These are phyloP conservation scores for Phytopythium helicoides DNA, from an alignment of 352 stramenopile genomes.

Conservation along the genomic window DNA sequence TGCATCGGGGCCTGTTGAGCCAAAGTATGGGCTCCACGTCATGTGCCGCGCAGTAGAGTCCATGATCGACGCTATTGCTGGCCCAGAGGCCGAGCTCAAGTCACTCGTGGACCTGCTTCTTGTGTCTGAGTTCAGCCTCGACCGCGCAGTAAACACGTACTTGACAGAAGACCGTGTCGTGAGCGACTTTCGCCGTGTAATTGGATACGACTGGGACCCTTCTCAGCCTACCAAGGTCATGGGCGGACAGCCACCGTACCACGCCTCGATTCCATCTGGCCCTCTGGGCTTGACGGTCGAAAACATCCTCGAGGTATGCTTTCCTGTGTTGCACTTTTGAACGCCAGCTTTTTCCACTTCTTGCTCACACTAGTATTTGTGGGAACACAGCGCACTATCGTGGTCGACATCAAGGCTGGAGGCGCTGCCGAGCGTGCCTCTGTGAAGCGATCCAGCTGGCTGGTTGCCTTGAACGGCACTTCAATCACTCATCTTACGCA, in stretches of 20 bases:
- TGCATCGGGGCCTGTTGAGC: conserved; percentile 30
- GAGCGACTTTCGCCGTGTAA: conserved; percentile 74
- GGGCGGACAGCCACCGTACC: conserved; percentile 48
- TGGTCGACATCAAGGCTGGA: conserved; percentile 85
- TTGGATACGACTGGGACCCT: conserved; percentile 70
- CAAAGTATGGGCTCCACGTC: conserved; percentile 78
- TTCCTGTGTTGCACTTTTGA: too few relatives aligned
- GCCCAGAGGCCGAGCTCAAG: conserved; percentile 54
- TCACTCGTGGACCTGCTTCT: conserved; percentile 71
- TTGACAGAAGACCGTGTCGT: conserved; percentile 76
- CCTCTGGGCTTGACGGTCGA: conserved; percentile 86
- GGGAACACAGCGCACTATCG: conserved; percentile 56
- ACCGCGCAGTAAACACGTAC: conserved; percentile 80
- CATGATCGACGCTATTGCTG: conserved; percentile 77
- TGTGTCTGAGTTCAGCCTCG: conserved; percentile 75
- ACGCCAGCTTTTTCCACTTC: neutral
- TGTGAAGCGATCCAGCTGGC: conserved; percentile 83
- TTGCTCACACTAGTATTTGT: neutral
- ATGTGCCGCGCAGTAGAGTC: conserved; percentile 71
- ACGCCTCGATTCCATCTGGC: conserved; percentile 71
- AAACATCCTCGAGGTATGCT: conserved; percentile 76
- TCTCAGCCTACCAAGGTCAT: conserved; percentile 46
- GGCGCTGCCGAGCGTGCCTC: conserved; percentile 69
- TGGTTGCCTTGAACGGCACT: conserved; percentile 75
- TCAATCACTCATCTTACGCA: conserved; percentile 79